Evolutionary conservation across 2,329 filamentous ascomycete genomes (phyloP), one percentile per base, ranked within the genome.

Genomic region (Fusarium sp.): DNA sequence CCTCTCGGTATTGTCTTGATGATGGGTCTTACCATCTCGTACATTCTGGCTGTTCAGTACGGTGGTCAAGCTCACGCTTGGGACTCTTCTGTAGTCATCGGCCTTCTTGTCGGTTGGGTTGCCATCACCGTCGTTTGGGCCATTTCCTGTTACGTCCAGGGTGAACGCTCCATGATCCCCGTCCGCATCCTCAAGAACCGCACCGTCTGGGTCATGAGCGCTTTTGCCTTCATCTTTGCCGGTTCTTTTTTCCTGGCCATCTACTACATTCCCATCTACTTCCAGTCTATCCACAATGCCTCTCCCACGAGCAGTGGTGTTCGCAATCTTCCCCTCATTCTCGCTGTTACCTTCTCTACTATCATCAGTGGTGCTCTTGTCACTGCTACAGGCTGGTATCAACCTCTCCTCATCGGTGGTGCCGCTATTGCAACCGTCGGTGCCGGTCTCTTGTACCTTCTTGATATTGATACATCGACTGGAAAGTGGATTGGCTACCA

Each of bases 401-500:
- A 82, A 61, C 82, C 81, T 13, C 77, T 84, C 24, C 79, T 87
- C 63, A 80, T 86, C 44, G 80, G 80, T 8, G 84, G 85, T 8
- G 78, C 77, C 3, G 80, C 75, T 2, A 66, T 87, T 62, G 78
- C 82, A n/a, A 81, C 81, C 6, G 68, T 85, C 18, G 83, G 81
- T 6, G 74, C 80, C 20, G 84, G 83, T 13, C 75, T 84, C 4
- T 65, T 85, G 25, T 84, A 83, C 63, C 79, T 78, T 8, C 77
- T 85, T 6, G 76, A 80, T 10, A 70, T 81, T 11, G 66, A 79
- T 52, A 81, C 83, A 6, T 68, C 78, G 6, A 78, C 79, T 2
- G 82, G 77, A 15, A 78, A 80, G 43, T 87, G 85, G 85, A 84
- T 87, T 44, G 85, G 85, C 8, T 88, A 85, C 71, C 85, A 88